Evolutionary conservation across 495 filamentous ascomycete species (phyloP), one percentile per base, ranked within the genome.

Genomic region (Penicillium angulare): DNA sequence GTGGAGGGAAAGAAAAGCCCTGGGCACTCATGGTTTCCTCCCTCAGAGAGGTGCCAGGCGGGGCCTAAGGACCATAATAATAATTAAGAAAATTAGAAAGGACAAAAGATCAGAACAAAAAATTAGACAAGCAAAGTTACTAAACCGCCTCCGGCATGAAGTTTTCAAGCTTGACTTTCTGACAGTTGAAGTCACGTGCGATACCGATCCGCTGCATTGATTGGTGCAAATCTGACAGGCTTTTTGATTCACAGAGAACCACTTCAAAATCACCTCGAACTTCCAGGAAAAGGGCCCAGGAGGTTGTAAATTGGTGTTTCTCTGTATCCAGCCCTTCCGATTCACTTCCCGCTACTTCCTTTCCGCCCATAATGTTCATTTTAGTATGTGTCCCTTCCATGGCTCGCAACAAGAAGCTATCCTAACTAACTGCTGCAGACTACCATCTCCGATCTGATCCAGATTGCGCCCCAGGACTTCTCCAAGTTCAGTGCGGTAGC

Each of bases 391-490:
- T n/a, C n/a, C n/a, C n/a, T n/a, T n/a, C n/a, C 18, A 47, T 15
- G 26, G 3, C 17, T n/a, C n/a, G n/a, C n/a, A n/a, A n/a, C n/a
- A n/a, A n/a, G 18, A 50, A 17, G 27, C 42, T 38, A 41, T 7
- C 48, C 42, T 65, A 42, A 66, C 57, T 21, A 34, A 47, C 34
- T 26, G 35, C 20, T 15, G 12, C 56, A 83, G 81, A 82, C 81
- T 17, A 82, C 89, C 33, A 83, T 98, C 55, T 83, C 87, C 50
- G 93, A 98, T 75, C 79, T 97, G 55, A 87, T 98, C 46, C 86
- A 93, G 72, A 93, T 98, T 68, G 74, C 78, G 8, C 93, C 93
- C 2, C 76, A 89, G 60, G 87, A 96, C 60, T 93, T 97, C 63
- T 74, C 81, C 29, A 92, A 90, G 59, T 78, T 83, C 40, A 91